Percentiles rank a stretch among this genome's conserved stretches.
Evolutionary conservation across 768 basidiomycete species (phyloP).

Genomic region (Phallus indusiatus): DNA sequence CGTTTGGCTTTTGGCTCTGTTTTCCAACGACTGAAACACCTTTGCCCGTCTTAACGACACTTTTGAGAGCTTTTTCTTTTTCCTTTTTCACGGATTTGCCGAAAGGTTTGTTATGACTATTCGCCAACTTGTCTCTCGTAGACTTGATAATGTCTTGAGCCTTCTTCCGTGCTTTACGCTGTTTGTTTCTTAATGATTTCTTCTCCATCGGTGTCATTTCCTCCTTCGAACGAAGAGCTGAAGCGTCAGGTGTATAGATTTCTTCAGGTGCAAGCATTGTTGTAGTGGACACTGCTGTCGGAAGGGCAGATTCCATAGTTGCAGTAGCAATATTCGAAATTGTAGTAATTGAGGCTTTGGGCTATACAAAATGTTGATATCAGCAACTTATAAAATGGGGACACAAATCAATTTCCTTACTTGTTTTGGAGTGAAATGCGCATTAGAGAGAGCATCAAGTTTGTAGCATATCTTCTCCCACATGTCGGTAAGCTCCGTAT

Average conservation of each 20-base stretch:
- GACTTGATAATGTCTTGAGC: constrained; percentile 45
- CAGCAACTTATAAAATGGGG: background rate
- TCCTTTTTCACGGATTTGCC: constrained; percentile 55
- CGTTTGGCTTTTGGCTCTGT: constrained; percentile 29
- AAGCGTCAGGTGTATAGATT: constrained; percentile 53
- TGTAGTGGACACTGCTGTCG: constrained; percentile 63
- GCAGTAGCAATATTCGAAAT: constrained; percentile 75
- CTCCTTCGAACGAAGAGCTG: constrained; percentile 51
- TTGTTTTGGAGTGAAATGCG: constrained; percentile 91
- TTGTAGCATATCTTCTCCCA: constrained; percentile 86
- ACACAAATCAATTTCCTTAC: constrained; percentile 35
- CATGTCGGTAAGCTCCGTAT: constrained; percentile 69
- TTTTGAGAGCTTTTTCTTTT: constrained; percentile 76
- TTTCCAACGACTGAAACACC: constrained; percentile 88
- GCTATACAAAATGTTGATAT: constrained; percentile 42
- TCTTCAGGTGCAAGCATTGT: constrained; percentile 93
- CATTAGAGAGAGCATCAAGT: constrained; percentile 88
- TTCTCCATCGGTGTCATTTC: constrained; percentile 87
- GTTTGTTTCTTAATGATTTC: constrained; percentile 53
- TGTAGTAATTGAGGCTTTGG: constrained; percentile 80
- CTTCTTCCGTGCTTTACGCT: constrained; percentile 62
- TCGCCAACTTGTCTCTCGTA: constrained; percentile 51
- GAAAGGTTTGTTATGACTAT: constrained; percentile 29
- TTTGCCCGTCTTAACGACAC: constrained; percentile 73
- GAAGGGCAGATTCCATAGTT: constrained; percentile 83